Conservation (phyloP, 768 basidiomycete species). For the Suillus alpinus region DNA sequence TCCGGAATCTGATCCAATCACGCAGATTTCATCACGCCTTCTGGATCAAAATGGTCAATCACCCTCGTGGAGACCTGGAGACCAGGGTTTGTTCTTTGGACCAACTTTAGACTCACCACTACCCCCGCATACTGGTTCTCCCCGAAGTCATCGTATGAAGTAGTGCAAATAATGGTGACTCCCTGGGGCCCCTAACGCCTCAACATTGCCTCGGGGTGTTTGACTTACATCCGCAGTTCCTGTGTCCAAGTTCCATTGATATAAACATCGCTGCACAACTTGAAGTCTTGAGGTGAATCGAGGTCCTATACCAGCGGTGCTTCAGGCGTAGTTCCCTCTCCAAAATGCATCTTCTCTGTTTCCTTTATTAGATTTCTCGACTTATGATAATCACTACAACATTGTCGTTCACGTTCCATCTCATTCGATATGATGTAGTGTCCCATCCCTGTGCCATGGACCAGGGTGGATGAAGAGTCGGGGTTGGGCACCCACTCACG, state of each 20-base stretch:
- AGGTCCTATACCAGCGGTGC: background rate
- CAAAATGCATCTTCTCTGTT: background rate
- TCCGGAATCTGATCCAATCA: background rate
- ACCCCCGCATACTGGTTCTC: background rate
- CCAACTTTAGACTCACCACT: background rate
- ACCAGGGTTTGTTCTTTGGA: background rate
- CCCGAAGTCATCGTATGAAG: background rate
- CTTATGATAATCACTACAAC: background rate
- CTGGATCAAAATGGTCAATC: background rate
- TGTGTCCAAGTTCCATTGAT: background rate
- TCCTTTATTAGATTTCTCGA: background rate
- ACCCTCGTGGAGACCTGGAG: background rate
- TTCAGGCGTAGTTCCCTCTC: background rate
- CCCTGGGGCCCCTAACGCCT: background rate
- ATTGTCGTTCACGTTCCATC: too few relatives aligned
- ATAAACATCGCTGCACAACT: background rate
- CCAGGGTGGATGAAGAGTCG: background rate
- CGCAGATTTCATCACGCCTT: background rate
- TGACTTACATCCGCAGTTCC: too few relatives aligned
- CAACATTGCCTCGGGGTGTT: too few relatives aligned
- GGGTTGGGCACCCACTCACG: background rate
- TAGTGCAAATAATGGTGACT: background rate
- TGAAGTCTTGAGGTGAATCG: too few relatives aligned
- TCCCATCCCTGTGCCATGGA: too few relatives aligned
- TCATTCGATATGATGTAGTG: too few relatives aligned